phyloP scores from a whole-genome alignment of 805 yeast genomes.

The Nakazawaea ishiwadae region DNA sequence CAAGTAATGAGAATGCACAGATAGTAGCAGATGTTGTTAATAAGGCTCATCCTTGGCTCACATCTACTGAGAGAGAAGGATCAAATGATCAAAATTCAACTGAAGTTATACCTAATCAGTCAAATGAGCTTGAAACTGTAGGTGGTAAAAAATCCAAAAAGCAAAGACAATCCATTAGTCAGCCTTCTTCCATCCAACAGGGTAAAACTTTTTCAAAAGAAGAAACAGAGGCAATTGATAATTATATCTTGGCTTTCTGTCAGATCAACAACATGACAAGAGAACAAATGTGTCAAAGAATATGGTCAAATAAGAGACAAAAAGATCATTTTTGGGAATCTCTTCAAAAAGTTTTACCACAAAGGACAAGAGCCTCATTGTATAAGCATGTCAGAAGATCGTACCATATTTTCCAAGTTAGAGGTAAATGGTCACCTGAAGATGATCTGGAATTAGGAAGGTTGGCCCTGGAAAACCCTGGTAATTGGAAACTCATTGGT shows the following conservation, averaged over 20 bases:
- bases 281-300: slow-evolving; percentile 71
- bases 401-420: slow-evolving; percentile 78
- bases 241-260: slow-evolving; percentile 67
- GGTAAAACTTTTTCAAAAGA: slow-evolving; percentile 47
- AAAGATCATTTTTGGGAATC: slow-evolving; percentile 91
- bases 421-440: slow-evolving; percentile 87
- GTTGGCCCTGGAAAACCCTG: slow-evolving; percentile 61
- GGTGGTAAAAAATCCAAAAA: not conserved
- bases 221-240: slow-evolving; percentile 69
- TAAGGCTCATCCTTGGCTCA: slow-evolving; percentile 8
- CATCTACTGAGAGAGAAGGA: not conserved
- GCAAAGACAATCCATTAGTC: slow-evolving; percentile 1
- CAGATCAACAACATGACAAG: slow-evolving; percentile 56
- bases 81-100: not conserved
- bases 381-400: slow-evolving; percentile 91
- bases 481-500: slow-evolving; percentile 89
- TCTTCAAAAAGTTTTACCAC: slow-evolving; percentile 73
- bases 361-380: slow-evolving; percentile 81
- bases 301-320: slow-evolving; percentile 81
- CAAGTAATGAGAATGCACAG: slow-evolving; percentile 9
- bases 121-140: not conserved
- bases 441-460: slow-evolving; percentile 69
- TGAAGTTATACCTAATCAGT: not conserved
- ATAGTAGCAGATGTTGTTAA: slow-evolving; percentile 11
- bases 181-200: slow-evolving; percentile 16